These are phyloP conservation scores for Ceratobasidium sp. DNA, from an alignment of 1,284 basidiomycete genomes.

Conservation along the genomic window DNA sequence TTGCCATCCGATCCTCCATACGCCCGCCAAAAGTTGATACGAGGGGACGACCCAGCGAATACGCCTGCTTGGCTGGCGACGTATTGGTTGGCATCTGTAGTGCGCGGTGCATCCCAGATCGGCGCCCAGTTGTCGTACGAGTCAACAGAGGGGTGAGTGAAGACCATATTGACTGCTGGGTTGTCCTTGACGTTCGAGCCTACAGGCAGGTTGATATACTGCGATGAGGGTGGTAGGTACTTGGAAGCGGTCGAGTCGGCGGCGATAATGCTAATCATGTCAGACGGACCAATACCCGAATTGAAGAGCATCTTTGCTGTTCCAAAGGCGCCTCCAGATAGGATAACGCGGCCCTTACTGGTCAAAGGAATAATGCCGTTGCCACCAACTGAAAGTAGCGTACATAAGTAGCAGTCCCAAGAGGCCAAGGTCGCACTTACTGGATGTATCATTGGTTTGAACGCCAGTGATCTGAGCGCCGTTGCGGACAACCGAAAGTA, in stretches of 20 bases:
- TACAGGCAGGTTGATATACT: slow-evolving; percentile 68
- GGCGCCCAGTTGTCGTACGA: slow-evolving; percentile 69
- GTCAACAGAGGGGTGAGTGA: slow-evolving; percentile 67
- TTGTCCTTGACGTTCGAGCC: slow-evolving; percentile 63
- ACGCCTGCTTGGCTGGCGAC: slow-evolving; percentile 60
- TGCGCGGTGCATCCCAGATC: slow-evolving; percentile 60
- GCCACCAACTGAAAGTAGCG: slow-evolving; percentile 51
- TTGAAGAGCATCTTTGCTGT: slow-evolving; percentile 63
- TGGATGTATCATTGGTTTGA: slow-evolving; percentile 62
- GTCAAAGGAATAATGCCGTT: slow-evolving; percentile 63
- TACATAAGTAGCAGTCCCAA: background rate
- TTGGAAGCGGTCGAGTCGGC: slow-evolving; percentile 56
- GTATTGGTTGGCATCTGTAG: slow-evolving; percentile 64
- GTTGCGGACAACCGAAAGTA: slow-evolving; percentile 63
- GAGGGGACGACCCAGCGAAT: slow-evolving; percentile 63
- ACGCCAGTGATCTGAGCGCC: slow-evolving; percentile 65
- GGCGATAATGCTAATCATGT: slow-evolving; percentile 62
- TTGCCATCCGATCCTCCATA: slow-evolving; percentile 56
- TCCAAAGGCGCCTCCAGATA: slow-evolving; percentile 63
- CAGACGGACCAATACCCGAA: slow-evolving; percentile 66
- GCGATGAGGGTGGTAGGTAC: slow-evolving; percentile 57
- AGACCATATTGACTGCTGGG: slow-evolving; percentile 65
- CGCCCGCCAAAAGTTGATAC: slow-evolving; percentile 68
- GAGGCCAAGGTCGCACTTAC: slow-evolving; percentile 1
- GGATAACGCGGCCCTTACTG: slow-evolving; percentile 64